A percentile compares a stretch with the other conserved stretches of the same genome.
Evolutionary conservation across 2,329 filamentous ascomycete genomes (phyloP).

Genomic region (Phyllosticta citriasiana): DNA sequence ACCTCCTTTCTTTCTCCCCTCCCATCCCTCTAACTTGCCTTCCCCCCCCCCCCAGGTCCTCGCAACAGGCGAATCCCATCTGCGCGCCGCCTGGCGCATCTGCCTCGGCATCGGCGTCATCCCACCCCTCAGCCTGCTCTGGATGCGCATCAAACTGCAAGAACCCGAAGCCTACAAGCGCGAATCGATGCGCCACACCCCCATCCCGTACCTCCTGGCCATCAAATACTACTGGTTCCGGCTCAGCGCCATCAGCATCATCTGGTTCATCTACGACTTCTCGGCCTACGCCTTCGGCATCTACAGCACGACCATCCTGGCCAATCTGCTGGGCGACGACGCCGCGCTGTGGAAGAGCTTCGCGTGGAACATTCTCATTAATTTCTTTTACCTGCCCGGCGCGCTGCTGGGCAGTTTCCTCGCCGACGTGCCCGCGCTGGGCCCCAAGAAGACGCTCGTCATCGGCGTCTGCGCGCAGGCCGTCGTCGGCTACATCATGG

Average conservation of each 20-base stretch:
- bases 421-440: slow-evolving; percentile 57
- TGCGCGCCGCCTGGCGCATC: slow-evolving; percentile 70
- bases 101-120: slow-evolving; percentile 50
- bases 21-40: neutral
- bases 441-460: slow-evolving; percentile 64
- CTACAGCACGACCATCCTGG: slow-evolving; percentile 68
- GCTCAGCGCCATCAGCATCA: slow-evolving; percentile 43
- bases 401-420: slow-evolving; percentile 67
- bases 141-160: slow-evolving; percentile 47
- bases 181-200: slow-evolving; percentile 36
- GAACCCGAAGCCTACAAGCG: slow-evolving; percentile 44
- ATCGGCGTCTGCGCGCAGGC: slow-evolving; percentile 64
- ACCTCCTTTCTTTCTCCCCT: neutral
- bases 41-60: slow-evolving; percentile 40
- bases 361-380: slow-evolving; percentile 82
- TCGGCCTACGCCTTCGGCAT: slow-evolving; percentile 77
- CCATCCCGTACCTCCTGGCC: slow-evolving; percentile 33
- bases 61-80: slow-evolving; percentile 46
- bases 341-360: slow-evolving; percentile 66
- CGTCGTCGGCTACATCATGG: slow-evolving; percentile 80
- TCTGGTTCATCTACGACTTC: slow-evolving; percentile 56
- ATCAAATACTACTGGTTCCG: slow-evolving; percentile 46
- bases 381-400: slow-evolving; percentile 80
- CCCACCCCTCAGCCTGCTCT: slow-evolving; percentile 45
- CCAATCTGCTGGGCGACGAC: slow-evolving; percentile 49